A percentile compares a stretch with the other conserved stretches of the same genome.
These are phyloP conservation scores for Aeminium ludgeri DNA, from an alignment of 495 filamentous ascomycete genomes.

Conservation along the genomic window DNA sequence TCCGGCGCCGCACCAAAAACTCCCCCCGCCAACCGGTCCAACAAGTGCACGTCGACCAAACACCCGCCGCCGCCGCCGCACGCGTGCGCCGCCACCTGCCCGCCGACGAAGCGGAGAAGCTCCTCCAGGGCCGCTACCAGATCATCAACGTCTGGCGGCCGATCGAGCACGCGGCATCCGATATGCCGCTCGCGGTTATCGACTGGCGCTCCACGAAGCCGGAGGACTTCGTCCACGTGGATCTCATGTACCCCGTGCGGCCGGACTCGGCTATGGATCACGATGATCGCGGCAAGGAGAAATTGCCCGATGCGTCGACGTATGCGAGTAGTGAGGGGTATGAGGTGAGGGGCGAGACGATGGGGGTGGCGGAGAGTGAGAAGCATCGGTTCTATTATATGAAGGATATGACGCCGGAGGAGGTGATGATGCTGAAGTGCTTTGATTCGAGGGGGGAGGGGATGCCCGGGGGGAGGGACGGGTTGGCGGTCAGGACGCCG, in stretches of 20 bases:
- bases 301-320: conserved; percentile 15
- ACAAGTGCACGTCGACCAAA: conserved; percentile 27
- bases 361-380: conserved; percentile 21
- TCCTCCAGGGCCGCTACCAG: conserved; percentile 48
- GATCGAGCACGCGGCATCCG: conserved; percentile 33
- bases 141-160: conserved; percentile 73
- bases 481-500: conserved; percentile 23
- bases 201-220: conserved; percentile 25
- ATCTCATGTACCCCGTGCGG: conserved; percentile 23
- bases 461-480: conserved; percentile 17
- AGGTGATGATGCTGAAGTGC: conserved; percentile 27
- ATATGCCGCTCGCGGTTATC: conserved; percentile 24
- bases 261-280: conserved; percentile 14
- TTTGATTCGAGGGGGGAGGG: conserved; percentile 24
- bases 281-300: conserved; percentile 24
- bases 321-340: conserved; percentile 18
- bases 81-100: conserved; percentile 24
- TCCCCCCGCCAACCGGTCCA: conserved; percentile 26
- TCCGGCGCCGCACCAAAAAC: conserved; percentile 19
- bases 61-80: conserved; percentile 20
- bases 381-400: conserved; percentile 24
- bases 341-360: conserved; percentile 24
- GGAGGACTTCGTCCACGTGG: conserved; percentile 20
- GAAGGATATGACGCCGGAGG: conserved; percentile 27
- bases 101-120: conserved; percentile 39